Percentiles rank a stretch among this genome's conserved stretches.
Conservation (phyloP, 2,329 filamentous ascomycete species). For the Beauveria varroae region DNA sequence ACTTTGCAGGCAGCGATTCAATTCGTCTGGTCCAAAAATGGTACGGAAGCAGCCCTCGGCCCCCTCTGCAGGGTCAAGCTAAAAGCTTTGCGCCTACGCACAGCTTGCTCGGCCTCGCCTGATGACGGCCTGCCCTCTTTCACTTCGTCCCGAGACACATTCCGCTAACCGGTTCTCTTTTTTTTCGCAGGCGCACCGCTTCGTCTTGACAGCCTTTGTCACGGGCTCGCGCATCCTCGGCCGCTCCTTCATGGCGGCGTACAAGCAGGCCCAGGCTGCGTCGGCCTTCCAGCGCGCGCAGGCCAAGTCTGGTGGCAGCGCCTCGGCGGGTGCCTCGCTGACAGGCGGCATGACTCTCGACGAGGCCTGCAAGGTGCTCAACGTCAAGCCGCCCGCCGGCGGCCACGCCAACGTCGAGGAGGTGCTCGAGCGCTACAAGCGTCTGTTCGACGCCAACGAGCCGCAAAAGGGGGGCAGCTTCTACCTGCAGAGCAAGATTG, state of each 20-base stretch:
- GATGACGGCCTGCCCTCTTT: neutral
- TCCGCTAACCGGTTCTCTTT: neutral
- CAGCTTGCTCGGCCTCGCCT: neutral
- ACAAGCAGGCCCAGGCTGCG: slow-evolving; percentile 86
- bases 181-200: slow-evolving; percentile 73
- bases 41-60: neutral
- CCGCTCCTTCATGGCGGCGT: slow-evolving; percentile 87
- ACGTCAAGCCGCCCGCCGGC: slow-evolving; percentile 74
- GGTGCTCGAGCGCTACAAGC: slow-evolving; percentile 84
- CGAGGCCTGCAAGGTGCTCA: slow-evolving; percentile 94
- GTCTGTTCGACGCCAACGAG: slow-evolving; percentile 88
- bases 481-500: slow-evolving; percentile 94
- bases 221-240: slow-evolving; percentile 88
- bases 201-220: slow-evolving; percentile 80
- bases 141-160: neutral
- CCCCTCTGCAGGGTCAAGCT: neutral
- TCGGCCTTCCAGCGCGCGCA: slow-evolving; percentile 73
- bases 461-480: slow-evolving; percentile 95
- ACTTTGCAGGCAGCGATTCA: slow-evolving; percentile 6
- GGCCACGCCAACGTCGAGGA: slow-evolving; percentile 72
- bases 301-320: slow-evolving; percentile 51
- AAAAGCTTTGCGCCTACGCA: neutral
- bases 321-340: slow-evolving; percentile 43
- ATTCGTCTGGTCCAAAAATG: slow-evolving; percentile 12
- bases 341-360: slow-evolving; percentile 80